These are phyloP conservation scores for Cutaneotrichosporon mucoides DNA, from an alignment of 1,284 basidiomycete species.

Conservation along the genomic window DNA sequence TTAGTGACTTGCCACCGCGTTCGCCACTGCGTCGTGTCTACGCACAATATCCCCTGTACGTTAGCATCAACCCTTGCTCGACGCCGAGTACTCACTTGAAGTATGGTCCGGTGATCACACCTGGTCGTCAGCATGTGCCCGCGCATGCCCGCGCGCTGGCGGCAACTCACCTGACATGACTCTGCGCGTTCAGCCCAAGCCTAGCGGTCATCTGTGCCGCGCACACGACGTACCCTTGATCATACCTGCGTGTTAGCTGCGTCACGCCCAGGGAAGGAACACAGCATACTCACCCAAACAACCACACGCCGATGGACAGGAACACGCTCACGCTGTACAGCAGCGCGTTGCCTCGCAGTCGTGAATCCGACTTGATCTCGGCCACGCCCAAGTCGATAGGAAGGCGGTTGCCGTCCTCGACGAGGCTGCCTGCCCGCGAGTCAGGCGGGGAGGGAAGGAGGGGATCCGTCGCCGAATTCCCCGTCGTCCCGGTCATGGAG, in stretches of 20 bases:
- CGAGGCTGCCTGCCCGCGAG: background rate
- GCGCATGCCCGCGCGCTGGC: background rate
- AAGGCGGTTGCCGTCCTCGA: background rate
- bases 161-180: slow-evolving; percentile 46
- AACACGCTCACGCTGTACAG: slow-evolving; percentile 51
- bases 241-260: slow-evolving; percentile 56
- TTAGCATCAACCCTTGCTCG: slow-evolving; percentile 5
- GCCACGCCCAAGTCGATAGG: background rate
- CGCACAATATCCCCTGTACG: slow-evolving; percentile 32
- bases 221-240: slow-evolving; percentile 68
- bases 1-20: slow-evolving; percentile 7
- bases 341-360: slow-evolving; percentile 60
- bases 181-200: slow-evolving; percentile 4
- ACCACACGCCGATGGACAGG: slow-evolving; percentile 52
- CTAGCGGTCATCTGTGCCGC: background rate
- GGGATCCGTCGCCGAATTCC: background rate
- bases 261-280: background rate
- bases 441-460: slow-evolving; percentile 2
- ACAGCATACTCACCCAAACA: slow-evolving; percentile 58
- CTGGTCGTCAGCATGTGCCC: slow-evolving; percentile 43
- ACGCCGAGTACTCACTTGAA: slow-evolving; percentile 57
- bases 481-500: background rate
- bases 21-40: background rate
- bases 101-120: slow-evolving; percentile 89
- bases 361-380: slow-evolving; percentile 5